phyloP scores from a whole-genome alignment of 2,329 filamentous ascomycete species.

The Lachnellula cervina region DNA sequence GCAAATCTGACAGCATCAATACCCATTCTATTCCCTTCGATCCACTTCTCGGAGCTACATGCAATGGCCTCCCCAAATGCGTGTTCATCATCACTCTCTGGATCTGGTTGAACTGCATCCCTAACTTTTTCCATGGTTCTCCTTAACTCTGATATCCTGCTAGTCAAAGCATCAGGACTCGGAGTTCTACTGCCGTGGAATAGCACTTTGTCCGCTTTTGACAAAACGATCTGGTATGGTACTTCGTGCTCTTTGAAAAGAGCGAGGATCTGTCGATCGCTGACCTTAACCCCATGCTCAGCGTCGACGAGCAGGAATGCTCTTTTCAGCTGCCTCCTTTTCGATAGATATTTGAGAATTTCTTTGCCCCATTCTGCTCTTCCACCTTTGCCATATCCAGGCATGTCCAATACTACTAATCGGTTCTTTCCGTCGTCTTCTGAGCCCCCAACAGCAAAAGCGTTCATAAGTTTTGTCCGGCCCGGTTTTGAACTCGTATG shows the following conservation, averaged over 20 bases:
- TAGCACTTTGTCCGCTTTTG: conserved; percentile 58
- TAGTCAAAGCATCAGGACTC: conserved; percentile 30
- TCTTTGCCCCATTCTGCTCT: conserved; percentile 58
- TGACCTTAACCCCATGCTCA: conserved; percentile 57
- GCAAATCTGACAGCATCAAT: conserved; percentile 60
- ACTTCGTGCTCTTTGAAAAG: conserved; percentile 52
- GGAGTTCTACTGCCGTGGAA: conserved; percentile 30
- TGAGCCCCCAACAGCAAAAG: conserved; percentile 52
- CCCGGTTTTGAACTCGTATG: conserved; percentile 56
- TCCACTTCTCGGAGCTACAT: conserved; percentile 47
- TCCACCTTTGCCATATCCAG: conserved; percentile 63
- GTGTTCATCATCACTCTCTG: conserved; percentile 33
- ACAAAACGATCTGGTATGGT: conserved; percentile 60
- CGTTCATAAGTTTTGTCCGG: conserved; percentile 61
- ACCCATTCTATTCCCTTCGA: conserved; percentile 48
- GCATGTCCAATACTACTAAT: conserved; percentile 64
- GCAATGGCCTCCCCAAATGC: conserved; percentile 56
- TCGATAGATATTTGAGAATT: conserved; percentile 63
- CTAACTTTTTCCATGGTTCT: conserved; percentile 36
- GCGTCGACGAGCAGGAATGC: conserved; percentile 63
- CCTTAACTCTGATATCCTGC: conserved; percentile 35
- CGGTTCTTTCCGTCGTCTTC: conserved; percentile 25
- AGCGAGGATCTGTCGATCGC: conserved; percentile 52
- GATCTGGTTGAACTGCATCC: conserved; percentile 38
- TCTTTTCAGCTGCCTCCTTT: conserved; percentile 52